Conservation (phyloP, 768 basidiomycete genomes). For the Tulasnella sp. region DNA sequence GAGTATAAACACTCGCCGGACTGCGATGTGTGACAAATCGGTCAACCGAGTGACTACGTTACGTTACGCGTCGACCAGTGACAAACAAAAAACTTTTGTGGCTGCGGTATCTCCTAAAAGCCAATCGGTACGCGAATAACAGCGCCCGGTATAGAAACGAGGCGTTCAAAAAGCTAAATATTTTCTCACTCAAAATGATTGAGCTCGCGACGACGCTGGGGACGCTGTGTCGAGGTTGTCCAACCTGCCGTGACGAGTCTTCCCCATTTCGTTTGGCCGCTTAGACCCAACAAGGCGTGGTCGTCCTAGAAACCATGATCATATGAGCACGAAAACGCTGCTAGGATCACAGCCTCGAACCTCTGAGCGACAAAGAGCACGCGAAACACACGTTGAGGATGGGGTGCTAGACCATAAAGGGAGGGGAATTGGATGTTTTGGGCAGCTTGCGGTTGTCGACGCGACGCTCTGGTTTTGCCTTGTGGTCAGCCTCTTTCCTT, state of each 20-base stretch:
- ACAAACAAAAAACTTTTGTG: not conserved
- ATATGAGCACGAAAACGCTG: too few relatives aligned
- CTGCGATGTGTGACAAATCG: too few relatives aligned
- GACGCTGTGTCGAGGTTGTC: too few relatives aligned
- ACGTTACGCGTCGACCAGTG: not conserved
- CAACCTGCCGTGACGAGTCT: not conserved
- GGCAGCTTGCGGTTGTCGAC: not conserved
- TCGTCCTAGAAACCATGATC: not conserved
- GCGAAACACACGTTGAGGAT: not conserved
- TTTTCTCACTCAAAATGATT: not conserved
- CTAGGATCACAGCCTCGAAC: not conserved
- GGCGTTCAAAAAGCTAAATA: not conserved
- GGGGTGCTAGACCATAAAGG: not conserved
- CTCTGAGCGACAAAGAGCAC: not conserved
- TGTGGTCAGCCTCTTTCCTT: not conserved
- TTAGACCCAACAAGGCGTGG: not conserved
- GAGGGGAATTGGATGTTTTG: not conserved
- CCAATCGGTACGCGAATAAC: not conserved
- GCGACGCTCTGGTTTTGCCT: not conserved
- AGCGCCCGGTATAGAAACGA: not conserved
- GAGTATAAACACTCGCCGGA: too few relatives aligned
- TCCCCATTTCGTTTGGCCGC: not conserved
- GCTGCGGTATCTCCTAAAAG: not conserved
- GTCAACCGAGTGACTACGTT: not conserved
- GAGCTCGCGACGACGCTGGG: not conserved